Base-by-base conservation (phyloP, 2,329 filamentous ascomycete genomes). In the Fusarium dimerum region DNA sequence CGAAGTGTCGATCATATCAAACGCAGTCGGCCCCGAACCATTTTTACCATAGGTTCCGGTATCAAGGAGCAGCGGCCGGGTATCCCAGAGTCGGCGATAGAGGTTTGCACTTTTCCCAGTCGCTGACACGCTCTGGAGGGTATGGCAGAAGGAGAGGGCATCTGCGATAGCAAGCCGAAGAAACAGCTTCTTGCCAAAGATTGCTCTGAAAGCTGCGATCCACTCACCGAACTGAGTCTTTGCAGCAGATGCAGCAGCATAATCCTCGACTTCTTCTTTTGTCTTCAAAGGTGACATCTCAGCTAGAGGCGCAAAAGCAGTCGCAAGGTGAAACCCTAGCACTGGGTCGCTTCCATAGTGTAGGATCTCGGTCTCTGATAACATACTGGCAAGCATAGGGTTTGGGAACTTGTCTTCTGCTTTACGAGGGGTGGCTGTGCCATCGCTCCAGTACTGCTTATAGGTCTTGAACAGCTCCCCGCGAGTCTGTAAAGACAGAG, bases 1-100 rank as follows among this genome's bases (percentile, higher is more conserved):
- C 2, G 74, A 75, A 0, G 80, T 83, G 55, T 87, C 82, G 48
- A 87, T 80, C 5, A 80, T 70, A 60, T 85, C 76, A 58, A 86
- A 87, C 4, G 49, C 42, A 5, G 57, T 66, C 0, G 79, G 77
- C 1, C 71, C 76, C 13, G 49, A 45, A 2, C 64, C 62, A 7
- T 47, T 48, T 4, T 57, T 55, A 2, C 66, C 64, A 56, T 83
- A 84, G 4, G 73, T 70, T 2, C 52, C 54, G 2, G 63, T 43
- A 43, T 81, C 75, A 5, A 85, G 68, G 2, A 65, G 51, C 3
- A 84, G 62, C 1, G 67, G 60, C 9, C 70, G 67, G 15, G 67
- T 63, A 38, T 76, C 71, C 52, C 72, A 72, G 15, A 71, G 70
- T 18, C 71, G 70, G 45, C 75, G 71, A 59, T 76, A 81, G 57